phyloP scores from a whole-genome alignment of 2,329 filamentous ascomycete species.

The Apiospora saccharicola region DNA sequence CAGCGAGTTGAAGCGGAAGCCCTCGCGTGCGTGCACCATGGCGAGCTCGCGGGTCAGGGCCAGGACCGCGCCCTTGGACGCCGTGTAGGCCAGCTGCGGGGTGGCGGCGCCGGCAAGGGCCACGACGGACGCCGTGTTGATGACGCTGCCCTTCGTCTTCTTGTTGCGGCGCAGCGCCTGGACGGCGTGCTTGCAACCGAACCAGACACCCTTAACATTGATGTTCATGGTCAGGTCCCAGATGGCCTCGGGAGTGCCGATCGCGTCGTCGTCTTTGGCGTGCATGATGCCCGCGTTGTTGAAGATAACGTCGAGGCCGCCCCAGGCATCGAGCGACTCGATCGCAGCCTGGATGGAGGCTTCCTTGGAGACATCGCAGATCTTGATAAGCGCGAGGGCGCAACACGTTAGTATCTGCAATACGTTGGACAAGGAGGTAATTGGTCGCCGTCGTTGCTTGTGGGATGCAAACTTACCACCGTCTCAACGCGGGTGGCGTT shows the following conservation, averaged over 20 bases:
- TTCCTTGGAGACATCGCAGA: slow-evolving; percentile 88
- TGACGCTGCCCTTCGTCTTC: slow-evolving; percentile 82
- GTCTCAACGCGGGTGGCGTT: slow-evolving; percentile 67
- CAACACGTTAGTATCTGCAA: background rate
- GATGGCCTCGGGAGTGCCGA: slow-evolving; percentile 86
- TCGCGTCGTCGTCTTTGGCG: slow-evolving; percentile 77
- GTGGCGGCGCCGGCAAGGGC: slow-evolving; percentile 87
- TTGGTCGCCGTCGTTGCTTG: background rate
- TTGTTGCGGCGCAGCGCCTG: slow-evolving; percentile 79
- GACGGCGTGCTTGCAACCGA: slow-evolving; percentile 89
- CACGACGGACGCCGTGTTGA: slow-evolving; percentile 92
- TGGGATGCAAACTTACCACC: slow-evolving; percentile 37
- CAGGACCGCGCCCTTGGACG: slow-evolving; percentile 90
- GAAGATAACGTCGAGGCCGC: slow-evolving; percentile 90
- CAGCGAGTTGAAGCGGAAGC: slow-evolving; percentile 88
- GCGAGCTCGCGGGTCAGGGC: slow-evolving; percentile 90
- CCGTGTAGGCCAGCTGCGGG: slow-evolving; percentile 90
- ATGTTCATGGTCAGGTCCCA: slow-evolving; percentile 94
- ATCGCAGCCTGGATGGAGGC: slow-evolving; percentile 77
- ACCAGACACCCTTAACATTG: slow-evolving; percentile 99
- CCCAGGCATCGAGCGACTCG: slow-evolving; percentile 80
- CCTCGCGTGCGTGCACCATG: slow-evolving; percentile 89
- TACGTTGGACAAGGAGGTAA: background rate
- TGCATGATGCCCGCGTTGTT: slow-evolving; percentile 99
- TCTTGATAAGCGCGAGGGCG: slow-evolving; percentile 33